Evolutionary conservation across 768 basidiomycete genomes (phyloP).

Genomic region (Suillus occidentalis): DNA sequence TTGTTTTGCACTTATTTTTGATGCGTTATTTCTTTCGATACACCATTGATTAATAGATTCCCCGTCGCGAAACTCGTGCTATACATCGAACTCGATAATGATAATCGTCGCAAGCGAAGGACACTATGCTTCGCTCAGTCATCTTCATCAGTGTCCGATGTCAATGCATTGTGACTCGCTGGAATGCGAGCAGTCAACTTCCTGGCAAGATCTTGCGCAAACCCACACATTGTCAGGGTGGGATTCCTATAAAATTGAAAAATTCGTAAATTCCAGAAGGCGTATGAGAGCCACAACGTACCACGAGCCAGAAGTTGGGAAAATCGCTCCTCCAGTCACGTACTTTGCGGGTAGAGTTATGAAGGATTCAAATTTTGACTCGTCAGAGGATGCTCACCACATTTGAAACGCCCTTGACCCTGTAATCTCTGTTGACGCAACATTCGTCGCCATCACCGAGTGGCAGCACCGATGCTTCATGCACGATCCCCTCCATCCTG

Average conservation of each 20-base stretch:
- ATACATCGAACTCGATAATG: background rate
- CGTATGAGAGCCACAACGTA: constrained; percentile 4
- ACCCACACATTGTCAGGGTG: constrained; percentile 16
- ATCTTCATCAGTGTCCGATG: no score
- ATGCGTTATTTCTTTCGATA: background rate
- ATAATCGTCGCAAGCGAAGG: background rate
- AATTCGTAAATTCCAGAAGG: background rate
- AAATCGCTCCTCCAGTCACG: constrained; percentile 18
- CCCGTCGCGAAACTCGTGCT: background rate
- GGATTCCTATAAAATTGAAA: background rate
- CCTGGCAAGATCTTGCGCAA: constrained; percentile 12
- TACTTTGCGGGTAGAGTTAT: constrained; percentile 7
- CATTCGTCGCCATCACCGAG: constrained; percentile 3
- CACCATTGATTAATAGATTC: background rate
- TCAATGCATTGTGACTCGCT: no score
- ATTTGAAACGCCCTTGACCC: constrained; percentile 14
- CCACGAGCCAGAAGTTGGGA: constrained; percentile 20
- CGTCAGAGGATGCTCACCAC: constrained; percentile 7
- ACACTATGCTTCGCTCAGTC: background rate
- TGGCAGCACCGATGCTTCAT: constrained; percentile 11
- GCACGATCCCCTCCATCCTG: constrained; percentile 10
- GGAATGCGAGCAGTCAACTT: no score
- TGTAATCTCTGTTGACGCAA: constrained; percentile 18
- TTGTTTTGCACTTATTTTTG: background rate
- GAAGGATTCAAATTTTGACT: background rate